Base-by-base conservation (phyloP, 768 basidiomycete genomes). In the Boletus tomentosulus region DNA sequence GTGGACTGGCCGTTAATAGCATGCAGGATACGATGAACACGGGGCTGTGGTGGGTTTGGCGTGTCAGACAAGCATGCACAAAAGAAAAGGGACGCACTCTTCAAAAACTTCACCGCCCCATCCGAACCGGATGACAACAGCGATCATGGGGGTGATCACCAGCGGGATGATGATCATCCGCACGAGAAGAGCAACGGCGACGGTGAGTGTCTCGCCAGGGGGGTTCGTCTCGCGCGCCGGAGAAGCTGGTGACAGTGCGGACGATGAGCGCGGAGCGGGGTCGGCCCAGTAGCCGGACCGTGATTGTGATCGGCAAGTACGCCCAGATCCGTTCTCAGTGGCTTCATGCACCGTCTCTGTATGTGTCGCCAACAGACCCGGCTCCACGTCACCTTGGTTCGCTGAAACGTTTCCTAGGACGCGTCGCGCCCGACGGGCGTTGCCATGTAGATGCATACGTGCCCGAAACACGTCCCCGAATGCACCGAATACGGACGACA, bases 101-200 rank as follows among this genome's bases (percentile, higher is more conserved):
- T 83, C 81, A 57, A 89, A 90, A 4, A 92, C 80, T 0, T 64
- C 48, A 0, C 60, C 64, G 1, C 58, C 64, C 59, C 59, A 62
- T 22, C 59, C 66, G 59, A 83, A 78, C 59, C 68, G 83, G 6
- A 87, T 81, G 15, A 83, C 78, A 6, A 84, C 57, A 11, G 81
- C 80, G 65, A 98, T 78, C 8, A 93, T 54, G 0, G 96, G 97
- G 48, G 96, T 74, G 39, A 96, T 71, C 3, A 93, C 41, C 43
- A 86, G 41, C 1, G 95, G 94, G 6, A 89, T 87, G 57, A 98
- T 66, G 28, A 98, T 66, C 96, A 98, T 98, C 60, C 95, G 74
- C 42, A 87, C 80, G 13, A 86, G 38, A n/a, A 98, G 82, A 3
- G 92, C 82, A 13, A 98, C 79, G n/a, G 86, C 66, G 15, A 98